Conservation (phyloP, 225 moss, liverwort and hornwort species). For the Sphagnum contortum region DNA sequence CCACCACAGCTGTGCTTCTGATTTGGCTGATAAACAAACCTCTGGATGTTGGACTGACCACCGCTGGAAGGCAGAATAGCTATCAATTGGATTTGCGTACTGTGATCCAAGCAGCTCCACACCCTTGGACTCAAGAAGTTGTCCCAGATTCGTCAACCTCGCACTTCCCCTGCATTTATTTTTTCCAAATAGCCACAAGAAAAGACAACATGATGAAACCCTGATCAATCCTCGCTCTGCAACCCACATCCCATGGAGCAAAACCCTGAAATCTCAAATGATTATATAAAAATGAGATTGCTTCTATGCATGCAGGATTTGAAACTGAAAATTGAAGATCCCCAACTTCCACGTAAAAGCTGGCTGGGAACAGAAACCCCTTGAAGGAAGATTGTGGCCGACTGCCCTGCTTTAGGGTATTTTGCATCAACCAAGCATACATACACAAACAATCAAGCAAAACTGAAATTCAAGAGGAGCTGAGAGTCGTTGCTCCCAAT, state of each 20-base stretch:
- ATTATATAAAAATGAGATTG: background rate
- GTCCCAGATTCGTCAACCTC: slow-evolving; percentile 56
- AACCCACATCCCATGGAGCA: too few species aligned
- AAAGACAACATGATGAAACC: background rate
- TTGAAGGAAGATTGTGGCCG: too few species aligned
- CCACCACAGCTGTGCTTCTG: too few species aligned
- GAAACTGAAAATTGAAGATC: background rate
- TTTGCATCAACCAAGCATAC: background rate
- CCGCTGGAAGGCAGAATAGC: slow-evolving; percentile 58
- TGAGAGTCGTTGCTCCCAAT: background rate
- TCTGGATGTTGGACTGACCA: slow-evolving; percentile 69
- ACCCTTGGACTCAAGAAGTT: slow-evolving; percentile 46
- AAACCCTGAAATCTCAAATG: background rate
- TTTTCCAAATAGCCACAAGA: background rate
- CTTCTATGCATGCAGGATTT: background rate
- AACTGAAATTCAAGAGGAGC: too few species aligned
- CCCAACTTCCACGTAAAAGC: too few species aligned
- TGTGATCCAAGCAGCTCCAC: slow-evolving; percentile 33
- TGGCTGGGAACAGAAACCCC: too few species aligned
- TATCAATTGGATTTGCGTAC: slow-evolving; percentile 66
- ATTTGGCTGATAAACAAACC: slow-evolving; percentile 15
- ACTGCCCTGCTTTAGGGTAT: background rate
- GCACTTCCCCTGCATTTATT: slow-evolving; percentile 33
- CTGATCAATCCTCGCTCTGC: too few species aligned
- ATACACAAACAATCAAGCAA: background rate